Evolutionary conservation across 305 asterid genomes (phyloP), one percentile per base, ranked within the genome.

Genomic region (Plantago rigida): DNA sequence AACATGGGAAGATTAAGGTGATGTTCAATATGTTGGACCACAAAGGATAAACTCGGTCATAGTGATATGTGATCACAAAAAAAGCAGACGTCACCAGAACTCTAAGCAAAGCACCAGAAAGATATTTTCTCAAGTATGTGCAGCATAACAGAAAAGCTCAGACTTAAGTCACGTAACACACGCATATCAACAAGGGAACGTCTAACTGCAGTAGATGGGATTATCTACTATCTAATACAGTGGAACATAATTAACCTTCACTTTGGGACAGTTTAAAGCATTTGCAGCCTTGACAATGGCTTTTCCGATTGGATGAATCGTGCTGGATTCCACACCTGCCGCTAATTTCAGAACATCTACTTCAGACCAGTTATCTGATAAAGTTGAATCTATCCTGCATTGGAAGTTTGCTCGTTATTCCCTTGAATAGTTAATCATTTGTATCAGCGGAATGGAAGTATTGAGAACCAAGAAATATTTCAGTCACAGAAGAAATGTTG

Each of bases 241-340:
- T 68, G 15, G 46, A 55, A 50, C 3, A 56, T 42, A 60, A 69
- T 42, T 15, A 73, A 89, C 99, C 97, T 84, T 82, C 64, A 76
- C 65, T 54, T 58, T 73, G 49, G 78, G 77, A 69, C 84, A 83
- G 60, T 85, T 79, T 53, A 63, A 68, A 55, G 81, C 76, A 71
- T 62, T 84, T 60, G 99, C 97, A 64, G 97, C 96, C 75, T 80
- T 81, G 17, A 87, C 92, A 26, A 93, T 93, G 67, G 99, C 95
- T 81, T 87, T 93, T 64, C 99, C 97, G 64, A 92, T 84, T 62
- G 99, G 97, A 76, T 92, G 97, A 74, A 83, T 89, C 49, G 97
- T 89, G 77, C 84, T 86, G 13, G 86, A 82, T 77, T 92, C 97
- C 66, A 92, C 97, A 70, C 94, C 97, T 72, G 99, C 96, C 11